A percentile compares a stretch with the other conserved stretches of the same genome.
These are phyloP conservation scores for Schizochytrium sp. DNA, from an alignment of 108 stramenopile genomes.

Conservation along the genomic window DNA sequence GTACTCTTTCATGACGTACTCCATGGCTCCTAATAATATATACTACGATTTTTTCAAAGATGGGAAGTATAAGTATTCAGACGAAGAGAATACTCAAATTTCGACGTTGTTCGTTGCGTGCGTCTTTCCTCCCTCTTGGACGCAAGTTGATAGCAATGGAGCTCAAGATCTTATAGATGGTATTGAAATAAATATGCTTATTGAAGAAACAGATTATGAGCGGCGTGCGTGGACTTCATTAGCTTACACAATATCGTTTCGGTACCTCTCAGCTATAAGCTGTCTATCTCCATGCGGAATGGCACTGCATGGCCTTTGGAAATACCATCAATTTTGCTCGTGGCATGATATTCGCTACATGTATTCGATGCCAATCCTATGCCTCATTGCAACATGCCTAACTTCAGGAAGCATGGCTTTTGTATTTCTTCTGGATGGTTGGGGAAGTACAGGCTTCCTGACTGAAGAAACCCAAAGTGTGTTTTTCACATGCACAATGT, in stretches of 20 bases:
- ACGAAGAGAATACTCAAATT: neutral
- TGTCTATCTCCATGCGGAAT: neutral
- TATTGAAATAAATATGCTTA: neutral
- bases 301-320: neutral
- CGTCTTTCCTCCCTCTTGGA: neutral
- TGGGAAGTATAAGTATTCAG: neutral
- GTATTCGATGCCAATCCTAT: neutral
- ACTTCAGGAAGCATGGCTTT: neutral
- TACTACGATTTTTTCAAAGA: neutral
- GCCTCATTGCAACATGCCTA: neutral
- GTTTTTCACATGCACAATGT: neutral
- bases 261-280: neutral
- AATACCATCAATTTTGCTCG: neutral
- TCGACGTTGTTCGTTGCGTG: neutral
- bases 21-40: neutral
- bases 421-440: neutral
- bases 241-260: neutral
- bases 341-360: neutral
- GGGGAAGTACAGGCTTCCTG: conserved; percentile 1
- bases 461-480: conserved; percentile 2
- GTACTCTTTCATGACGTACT: neutral
- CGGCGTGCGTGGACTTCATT: neutral
- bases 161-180: neutral
- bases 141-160: neutral
- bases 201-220: neutral